phyloP scores from a whole-genome alignment of 2,329 filamentous ascomycete species.

The Exophiala sp. region DNA sequence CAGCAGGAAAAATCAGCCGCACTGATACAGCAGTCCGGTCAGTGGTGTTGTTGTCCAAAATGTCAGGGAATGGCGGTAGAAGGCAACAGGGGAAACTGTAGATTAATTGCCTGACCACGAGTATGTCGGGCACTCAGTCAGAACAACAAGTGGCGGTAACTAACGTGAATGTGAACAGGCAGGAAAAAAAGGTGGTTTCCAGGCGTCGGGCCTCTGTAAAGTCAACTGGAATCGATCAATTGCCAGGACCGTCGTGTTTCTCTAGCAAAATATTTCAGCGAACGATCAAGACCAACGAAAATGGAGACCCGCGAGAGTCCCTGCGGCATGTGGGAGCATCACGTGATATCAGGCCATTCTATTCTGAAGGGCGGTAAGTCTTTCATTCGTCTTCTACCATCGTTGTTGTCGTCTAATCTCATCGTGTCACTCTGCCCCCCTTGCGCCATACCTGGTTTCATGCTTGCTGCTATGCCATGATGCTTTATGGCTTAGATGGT shows the following conservation, averaged over 20 bases:
- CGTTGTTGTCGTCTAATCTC: background rate
- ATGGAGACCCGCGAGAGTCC: background rate
- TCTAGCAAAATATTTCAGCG: constrained; percentile 1
- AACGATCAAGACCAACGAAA: background rate
- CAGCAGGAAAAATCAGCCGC: background rate
- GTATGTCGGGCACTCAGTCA: background rate
- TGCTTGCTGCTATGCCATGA: background rate
- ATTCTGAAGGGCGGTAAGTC: no score
- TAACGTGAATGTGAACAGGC: background rate
- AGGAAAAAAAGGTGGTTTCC: background rate
- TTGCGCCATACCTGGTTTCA: background rate
- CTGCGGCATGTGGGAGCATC: background rate
- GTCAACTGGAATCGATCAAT: background rate
- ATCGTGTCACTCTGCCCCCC: background rate
- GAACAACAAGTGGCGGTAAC: background rate
- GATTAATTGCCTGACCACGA: background rate
- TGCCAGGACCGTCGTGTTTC: background rate
- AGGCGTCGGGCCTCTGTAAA: background rate
- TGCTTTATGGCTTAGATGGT: background rate
- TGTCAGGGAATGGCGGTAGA: background rate
- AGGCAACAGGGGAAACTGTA: background rate
- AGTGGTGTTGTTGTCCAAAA: background rate
- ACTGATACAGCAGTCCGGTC: background rate
- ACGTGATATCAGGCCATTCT: background rate
- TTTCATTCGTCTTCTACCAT: background rate